Evolutionary conservation across 73 alveolate species (phyloP).

Genomic region (Paramecium bursaria): DNA sequence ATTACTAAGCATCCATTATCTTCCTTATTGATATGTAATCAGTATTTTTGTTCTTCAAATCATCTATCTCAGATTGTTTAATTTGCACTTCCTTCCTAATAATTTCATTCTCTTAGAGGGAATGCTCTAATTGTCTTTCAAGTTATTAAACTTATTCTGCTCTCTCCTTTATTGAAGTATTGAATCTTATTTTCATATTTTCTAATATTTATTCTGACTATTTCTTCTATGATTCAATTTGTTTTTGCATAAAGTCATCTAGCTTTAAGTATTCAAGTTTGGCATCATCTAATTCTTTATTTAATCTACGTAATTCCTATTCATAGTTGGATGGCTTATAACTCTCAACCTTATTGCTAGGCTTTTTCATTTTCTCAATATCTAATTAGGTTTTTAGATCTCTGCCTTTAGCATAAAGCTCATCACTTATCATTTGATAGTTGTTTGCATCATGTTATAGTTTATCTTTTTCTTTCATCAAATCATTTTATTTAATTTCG

Average conservation of each 20-base stretch:
- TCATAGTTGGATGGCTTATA: not conserved
- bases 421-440: conserved; percentile 8
- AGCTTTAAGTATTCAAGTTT: conserved; percentile 31
- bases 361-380: conserved; percentile 1
- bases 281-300: conserved; percentile 33
- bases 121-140: not conserved
- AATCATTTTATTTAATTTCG: not conserved
- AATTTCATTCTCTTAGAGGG: not conserved
- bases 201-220: conserved; percentile 40
- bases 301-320: conserved; percentile 23
- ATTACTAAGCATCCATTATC: conserved; percentile 8
- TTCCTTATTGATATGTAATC: conserved; percentile 31
- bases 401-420: conserved; percentile 9
- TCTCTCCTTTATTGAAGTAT: conserved; percentile 1
- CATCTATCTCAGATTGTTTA: not conserved
- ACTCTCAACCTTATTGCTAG: not conserved
- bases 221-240: conserved; percentile 12
- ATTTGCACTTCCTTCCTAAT: conserved; percentile 25
- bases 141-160: conserved; percentile 14
- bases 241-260: conserved; percentile 27
- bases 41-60: not conserved
- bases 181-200: conserved; percentile 39
- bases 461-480: conserved; percentile 18
- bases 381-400: conserved; percentile 38
- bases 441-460: not conserved